These are phyloP conservation scores for Fusarium goolgardi DNA, from an alignment of 2,329 filamentous ascomycete genomes.

Conservation along the genomic window DNA sequence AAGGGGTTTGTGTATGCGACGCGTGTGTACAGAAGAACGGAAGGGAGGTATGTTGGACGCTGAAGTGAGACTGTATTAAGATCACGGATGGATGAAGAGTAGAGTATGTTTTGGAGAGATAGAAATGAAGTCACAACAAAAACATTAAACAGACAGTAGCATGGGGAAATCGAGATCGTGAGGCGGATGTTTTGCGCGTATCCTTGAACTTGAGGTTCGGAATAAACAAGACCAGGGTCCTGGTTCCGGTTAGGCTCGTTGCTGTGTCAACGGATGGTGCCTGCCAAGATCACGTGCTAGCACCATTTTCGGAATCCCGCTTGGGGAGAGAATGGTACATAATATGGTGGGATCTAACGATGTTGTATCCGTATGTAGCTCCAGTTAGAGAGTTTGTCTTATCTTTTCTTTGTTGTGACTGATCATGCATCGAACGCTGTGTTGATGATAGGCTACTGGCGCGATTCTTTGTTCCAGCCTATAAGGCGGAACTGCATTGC, in stretches of 20 bases:
- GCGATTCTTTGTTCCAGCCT: background rate
- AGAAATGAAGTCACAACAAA: slow-evolving; percentile 39
- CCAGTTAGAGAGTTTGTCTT: too few species aligned
- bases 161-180: slow-evolving; percentile 37
- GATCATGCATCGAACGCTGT: background rate
- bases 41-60: slow-evolving; percentile 16
- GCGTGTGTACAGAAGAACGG: slow-evolving; percentile 15
- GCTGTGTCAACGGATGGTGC: slow-evolving; percentile 48
- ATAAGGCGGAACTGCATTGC: background rate
- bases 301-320: slow-evolving; percentile 2
- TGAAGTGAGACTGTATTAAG: slow-evolving; percentile 29
- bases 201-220: slow-evolving; percentile 32
- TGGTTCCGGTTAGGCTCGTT: slow-evolving; percentile 46
- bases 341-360: background rate
- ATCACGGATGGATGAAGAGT: slow-evolving; percentile 10
- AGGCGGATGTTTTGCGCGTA: slow-evolving; percentile 42
- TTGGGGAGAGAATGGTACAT: background rate
- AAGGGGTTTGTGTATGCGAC: slow-evolving; percentile 26
- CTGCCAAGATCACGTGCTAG: slow-evolving; percentile 28
- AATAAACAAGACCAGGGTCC: slow-evolving; percentile 48
- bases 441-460: background rate
- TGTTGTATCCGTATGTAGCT: background rate
- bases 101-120: slow-evolving; percentile 31
- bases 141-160: slow-evolving; percentile 38
- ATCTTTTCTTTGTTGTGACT: background rate